phyloP scores from a whole-genome alignment of 2,329 filamentous ascomycete species.

The Tolypocladium pustulatum region DNA sequence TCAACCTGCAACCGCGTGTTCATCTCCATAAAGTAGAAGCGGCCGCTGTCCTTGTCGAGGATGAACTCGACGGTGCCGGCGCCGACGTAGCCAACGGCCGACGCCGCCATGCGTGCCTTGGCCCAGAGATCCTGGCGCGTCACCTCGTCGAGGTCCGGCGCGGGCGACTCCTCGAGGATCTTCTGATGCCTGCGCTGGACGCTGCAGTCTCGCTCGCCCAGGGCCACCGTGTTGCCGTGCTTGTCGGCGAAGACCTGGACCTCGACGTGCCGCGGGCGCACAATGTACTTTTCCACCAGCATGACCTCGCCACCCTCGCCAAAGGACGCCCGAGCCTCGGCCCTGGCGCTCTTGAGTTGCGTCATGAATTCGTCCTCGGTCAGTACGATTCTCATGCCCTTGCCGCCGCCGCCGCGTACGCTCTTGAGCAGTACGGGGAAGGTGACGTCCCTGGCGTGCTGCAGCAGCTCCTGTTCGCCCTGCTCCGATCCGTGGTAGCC shows the following conservation, averaged over 20 bases:
- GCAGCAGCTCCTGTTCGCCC: slow-evolving; percentile 47
- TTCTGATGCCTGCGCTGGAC: slow-evolving; percentile 84
- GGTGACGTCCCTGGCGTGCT: slow-evolving; percentile 59
- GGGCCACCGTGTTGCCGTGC: slow-evolving; percentile 66
- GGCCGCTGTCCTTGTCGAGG: slow-evolving; percentile 68
- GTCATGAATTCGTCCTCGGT: slow-evolving; percentile 57
- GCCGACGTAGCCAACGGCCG: slow-evolving; percentile 77
- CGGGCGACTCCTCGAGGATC: slow-evolving; percentile 81
- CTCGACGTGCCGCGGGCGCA: slow-evolving; percentile 73
- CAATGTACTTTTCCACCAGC: slow-evolving; percentile 75
- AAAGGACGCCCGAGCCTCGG: slow-evolving; percentile 68
- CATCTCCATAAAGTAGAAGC: slow-evolving; percentile 78
- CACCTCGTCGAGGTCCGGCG: slow-evolving; percentile 51
- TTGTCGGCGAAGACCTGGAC: slow-evolving; percentile 85
- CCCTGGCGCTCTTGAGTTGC: slow-evolving; percentile 62
- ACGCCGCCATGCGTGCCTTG: slow-evolving; percentile 53
- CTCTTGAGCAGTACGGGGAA: slow-evolving; percentile 72
- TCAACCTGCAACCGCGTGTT: slow-evolving; percentile 91
- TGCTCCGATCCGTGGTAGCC: slow-evolving; percentile 90
- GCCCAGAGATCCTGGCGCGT: slow-evolving; percentile 54
- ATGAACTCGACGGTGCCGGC: slow-evolving; percentile 89
- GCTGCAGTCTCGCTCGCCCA: slow-evolving; percentile 82
- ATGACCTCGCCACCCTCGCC: slow-evolving; percentile 71
- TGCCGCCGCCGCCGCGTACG: slow-evolving; percentile 70
- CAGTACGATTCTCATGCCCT: slow-evolving; percentile 71